Evolutionary conservation across 352 stramenopile genomes (phyloP).

Genomic region (Phytopythium sindhum): DNA sequence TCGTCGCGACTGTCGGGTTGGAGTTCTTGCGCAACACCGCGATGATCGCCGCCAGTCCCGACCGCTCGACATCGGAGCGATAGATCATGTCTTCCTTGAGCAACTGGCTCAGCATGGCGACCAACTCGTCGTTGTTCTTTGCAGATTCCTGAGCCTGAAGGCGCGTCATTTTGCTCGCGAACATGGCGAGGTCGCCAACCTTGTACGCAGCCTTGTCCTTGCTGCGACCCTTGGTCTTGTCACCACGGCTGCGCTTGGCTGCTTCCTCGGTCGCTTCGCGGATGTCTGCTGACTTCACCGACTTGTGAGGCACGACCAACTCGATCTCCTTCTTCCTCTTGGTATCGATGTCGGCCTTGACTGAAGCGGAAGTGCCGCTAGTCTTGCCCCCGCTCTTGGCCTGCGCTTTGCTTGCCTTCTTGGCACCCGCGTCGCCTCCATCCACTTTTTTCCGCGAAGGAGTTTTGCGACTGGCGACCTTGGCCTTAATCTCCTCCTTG

Average conservation of each 20-base stretch:
- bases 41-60: slow-evolving; percentile 66
- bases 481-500: slow-evolving; percentile 79
- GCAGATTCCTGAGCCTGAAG: slow-evolving; percentile 64
- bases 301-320: slow-evolving; percentile 69
- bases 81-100: slow-evolving; percentile 74
- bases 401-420: slow-evolving; percentile 33
- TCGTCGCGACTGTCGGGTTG: slow-evolving; percentile 64
- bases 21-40: slow-evolving; percentile 59
- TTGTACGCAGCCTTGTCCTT: slow-evolving; percentile 68
- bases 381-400: slow-evolving; percentile 30
- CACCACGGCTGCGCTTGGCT: slow-evolving; percentile 51
- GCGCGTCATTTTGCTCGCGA: slow-evolving; percentile 59
- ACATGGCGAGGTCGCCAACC: slow-evolving; percentile 50
- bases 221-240: slow-evolving; percentile 27
- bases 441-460: slow-evolving; percentile 57
- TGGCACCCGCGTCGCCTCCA: slow-evolving; percentile 19
- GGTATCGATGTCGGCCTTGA: slow-evolving; percentile 50
- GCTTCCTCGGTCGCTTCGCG: slow-evolving; percentile 69
- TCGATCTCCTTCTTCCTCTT: slow-evolving; percentile 84
- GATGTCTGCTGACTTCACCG: slow-evolving; percentile 74
- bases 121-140: slow-evolving; percentile 72
- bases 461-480: slow-evolving; percentile 64
- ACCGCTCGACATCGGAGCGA: slow-evolving; percentile 65
- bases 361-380: slow-evolving; percentile 4
- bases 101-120: slow-evolving; percentile 66